Percentiles rank a stretch among this genome's conserved stretches.
These are phyloP conservation scores for Oryza brachyantha DNA, from an alignment of 176 grass and related monocot species.

Conservation along the genomic window DNA sequence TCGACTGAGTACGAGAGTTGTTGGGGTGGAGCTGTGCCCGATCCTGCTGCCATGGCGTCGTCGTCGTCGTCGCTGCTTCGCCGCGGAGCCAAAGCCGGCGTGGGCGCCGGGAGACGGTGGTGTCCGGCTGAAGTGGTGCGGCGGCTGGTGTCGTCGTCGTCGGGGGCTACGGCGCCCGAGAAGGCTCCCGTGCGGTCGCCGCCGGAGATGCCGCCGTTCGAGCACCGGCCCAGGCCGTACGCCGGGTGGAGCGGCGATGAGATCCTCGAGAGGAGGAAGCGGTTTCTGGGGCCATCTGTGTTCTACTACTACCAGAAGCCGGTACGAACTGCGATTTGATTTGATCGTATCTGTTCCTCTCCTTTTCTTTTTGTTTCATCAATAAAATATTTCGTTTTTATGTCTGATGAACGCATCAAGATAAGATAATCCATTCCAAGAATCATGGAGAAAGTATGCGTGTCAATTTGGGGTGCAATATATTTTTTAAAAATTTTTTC, in stretches of 20 bases:
- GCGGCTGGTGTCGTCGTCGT: conserved; percentile 47
- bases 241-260: conserved; percentile 55
- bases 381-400: not conserved
- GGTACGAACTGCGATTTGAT: conserved; percentile 35
- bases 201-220: conserved; percentile 69
- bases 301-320: conserved; percentile 99
- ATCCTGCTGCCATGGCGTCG: conserved; percentile 28
- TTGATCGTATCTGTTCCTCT: not conserved
- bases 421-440: not conserved
- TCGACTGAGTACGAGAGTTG: not conserved
- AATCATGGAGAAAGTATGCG: not conserved
- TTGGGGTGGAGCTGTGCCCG: too few species aligned
- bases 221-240: conserved; percentile 70
- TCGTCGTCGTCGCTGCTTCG: conserved; percentile 30
- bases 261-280: conserved; percentile 75
- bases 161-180: conserved; percentile 32
- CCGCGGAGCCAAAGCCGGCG: not conserved
- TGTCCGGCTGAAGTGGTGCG: conserved; percentile 13
- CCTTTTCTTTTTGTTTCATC: not conserved
- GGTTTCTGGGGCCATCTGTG: conserved; percentile 74
- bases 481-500: not conserved
- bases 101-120: not conserved
- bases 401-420: too few species aligned
- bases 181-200: conserved; percentile 2
- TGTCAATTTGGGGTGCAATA: not conserved